These are phyloP conservation scores for Ceratobasidium sp. DNA, from an alignment of 1,284 basidiomycete species.

Conservation along the genomic window DNA sequence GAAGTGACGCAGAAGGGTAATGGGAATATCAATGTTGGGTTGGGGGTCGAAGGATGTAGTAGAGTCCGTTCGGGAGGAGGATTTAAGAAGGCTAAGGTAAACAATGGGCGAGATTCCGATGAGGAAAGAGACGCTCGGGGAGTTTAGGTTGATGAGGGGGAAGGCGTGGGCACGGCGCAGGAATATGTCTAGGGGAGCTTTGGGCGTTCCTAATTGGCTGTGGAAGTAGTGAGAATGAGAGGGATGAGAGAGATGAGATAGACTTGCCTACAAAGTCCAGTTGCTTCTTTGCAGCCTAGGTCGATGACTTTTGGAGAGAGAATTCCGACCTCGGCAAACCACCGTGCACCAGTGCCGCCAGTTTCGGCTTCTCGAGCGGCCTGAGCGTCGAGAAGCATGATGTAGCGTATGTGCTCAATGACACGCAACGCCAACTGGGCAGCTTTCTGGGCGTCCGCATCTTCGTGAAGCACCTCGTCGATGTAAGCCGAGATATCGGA, in stretches of 20 bases:
- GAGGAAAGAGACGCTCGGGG: constrained; percentile 78
- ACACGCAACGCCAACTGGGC: constrained; percentile 66
- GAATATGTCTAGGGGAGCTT: constrained; percentile 75
- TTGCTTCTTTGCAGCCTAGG: constrained; percentile 68
- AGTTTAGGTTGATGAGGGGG: constrained; percentile 74
- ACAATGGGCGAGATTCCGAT: constrained; percentile 74
- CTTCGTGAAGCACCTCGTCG: constrained; percentile 70
- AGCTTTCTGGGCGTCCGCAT: constrained; percentile 71
- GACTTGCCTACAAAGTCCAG: constrained; percentile 67
- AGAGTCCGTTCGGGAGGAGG: constrained; percentile 48
- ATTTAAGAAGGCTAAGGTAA: constrained; percentile 72
- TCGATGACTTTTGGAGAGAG: constrained; percentile 65
- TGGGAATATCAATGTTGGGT: constrained; percentile 68
- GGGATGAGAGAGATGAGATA: neutral
- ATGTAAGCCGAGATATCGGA: constrained; percentile 58
- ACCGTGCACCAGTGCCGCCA: constrained; percentile 64
- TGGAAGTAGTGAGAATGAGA: neutral
- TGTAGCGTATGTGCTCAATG: constrained; percentile 71
- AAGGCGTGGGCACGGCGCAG: constrained; percentile 73
- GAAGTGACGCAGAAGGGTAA: constrained; percentile 63
- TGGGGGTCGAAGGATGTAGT: constrained; percentile 51
- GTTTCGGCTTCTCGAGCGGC: constrained; percentile 63
- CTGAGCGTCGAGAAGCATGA: constrained; percentile 77
- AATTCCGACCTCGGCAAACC: constrained; percentile 76
- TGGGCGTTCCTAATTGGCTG: constrained; percentile 20